Percentiles rank a stretch among this genome's conserved stretches.
Conservation (phyloP, 192 early-diverging fungal genomes). For the Chytriomyces confervae region DNA sequence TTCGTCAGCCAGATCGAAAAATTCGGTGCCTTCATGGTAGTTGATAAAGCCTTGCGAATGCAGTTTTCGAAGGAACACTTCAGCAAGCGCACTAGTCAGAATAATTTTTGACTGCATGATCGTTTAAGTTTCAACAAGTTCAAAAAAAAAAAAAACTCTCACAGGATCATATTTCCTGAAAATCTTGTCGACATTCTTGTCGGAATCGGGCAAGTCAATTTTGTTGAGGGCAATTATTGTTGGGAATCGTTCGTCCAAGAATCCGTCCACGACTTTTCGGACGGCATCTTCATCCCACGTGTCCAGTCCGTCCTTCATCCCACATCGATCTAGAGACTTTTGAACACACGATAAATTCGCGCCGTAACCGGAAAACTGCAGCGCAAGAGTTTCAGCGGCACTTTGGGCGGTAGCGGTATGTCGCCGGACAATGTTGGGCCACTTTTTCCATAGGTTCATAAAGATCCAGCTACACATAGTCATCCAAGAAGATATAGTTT, state of each 20-base stretch:
- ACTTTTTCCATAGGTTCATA: constrained; percentile 73
- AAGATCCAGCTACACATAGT: constrained; percentile 58
- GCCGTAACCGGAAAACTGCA: constrained; percentile 67
- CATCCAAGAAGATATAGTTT: not conserved
- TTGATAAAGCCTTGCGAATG: constrained; percentile 58
- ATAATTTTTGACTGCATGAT: constrained; percentile 41
- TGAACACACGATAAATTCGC: constrained; percentile 55
- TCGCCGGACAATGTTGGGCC: constrained; percentile 69
- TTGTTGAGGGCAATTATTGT: constrained; percentile 86
- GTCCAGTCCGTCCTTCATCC: constrained; percentile 62
- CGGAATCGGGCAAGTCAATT: constrained; percentile 82
- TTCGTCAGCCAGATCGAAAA: constrained; percentile 51
- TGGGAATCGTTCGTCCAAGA: constrained; percentile 80
- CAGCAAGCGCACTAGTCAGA: constrained; percentile 51
- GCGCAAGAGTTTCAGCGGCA: constrained; percentile 63
- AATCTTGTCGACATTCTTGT: constrained; percentile 82
- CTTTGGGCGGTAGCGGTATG: constrained; percentile 60
- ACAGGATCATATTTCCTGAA: constrained; percentile 73
- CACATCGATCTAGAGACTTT: constrained; percentile 57
- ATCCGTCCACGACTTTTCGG: constrained; percentile 63
- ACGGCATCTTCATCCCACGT: constrained; percentile 71
- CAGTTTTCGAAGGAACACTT: constrained; percentile 55
- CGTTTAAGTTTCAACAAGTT: not conserved
- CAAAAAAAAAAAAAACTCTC: constrained; percentile 9
- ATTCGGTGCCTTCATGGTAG: constrained; percentile 58